phyloP scores from a whole-genome alignment of 1,139 yeast species.

The Suhomyces terraborum region DNA sequence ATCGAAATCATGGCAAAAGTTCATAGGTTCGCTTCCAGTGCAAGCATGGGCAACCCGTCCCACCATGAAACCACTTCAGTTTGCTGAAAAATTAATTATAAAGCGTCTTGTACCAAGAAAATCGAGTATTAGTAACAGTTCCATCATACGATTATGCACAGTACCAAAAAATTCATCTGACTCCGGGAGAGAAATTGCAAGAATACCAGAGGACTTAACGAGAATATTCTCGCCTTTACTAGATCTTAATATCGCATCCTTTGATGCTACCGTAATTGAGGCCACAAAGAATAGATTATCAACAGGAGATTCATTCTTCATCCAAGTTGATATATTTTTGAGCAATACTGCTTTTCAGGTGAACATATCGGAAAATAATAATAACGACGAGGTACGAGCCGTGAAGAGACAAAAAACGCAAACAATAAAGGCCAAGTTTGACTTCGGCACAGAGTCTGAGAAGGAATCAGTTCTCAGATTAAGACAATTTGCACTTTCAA shows the following conservation, averaged over 20 bases:
- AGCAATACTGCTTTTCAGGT: conserved; percentile 50
- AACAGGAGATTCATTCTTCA: conserved; percentile 70
- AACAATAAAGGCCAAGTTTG: conserved; percentile 19
- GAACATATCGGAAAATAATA: conserved; percentile 11
- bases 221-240: conserved; percentile 67
- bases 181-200: conserved; percentile 64
- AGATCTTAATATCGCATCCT: conserved; percentile 55
- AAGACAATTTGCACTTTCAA: conserved; percentile 58
- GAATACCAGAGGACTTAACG: conserved; percentile 74
- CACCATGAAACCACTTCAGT: conserved; percentile 52
- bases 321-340: conserved; percentile 65
- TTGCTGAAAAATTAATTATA: conserved; percentile 51
- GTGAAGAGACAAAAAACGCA: conserved; percentile 19
- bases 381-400: conserved; percentile 8
- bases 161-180: conserved; percentile 23
- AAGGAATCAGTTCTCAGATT: conserved; percentile 55
- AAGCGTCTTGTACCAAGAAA: conserved; percentile 34
- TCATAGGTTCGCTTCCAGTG: conserved; percentile 70
- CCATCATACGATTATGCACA: conserved; percentile 39
- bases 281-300: conserved; percentile 57
- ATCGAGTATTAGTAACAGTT: conserved; percentile 18
- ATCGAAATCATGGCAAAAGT: conserved; percentile 32
- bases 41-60: conserved; percentile 87
- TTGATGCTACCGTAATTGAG: conserved; percentile 62
- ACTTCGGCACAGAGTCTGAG: conserved; percentile 50